Conservation (phyloP, 208 protist genomes). For the Acanthamoeba culbertsoni region DNA sequence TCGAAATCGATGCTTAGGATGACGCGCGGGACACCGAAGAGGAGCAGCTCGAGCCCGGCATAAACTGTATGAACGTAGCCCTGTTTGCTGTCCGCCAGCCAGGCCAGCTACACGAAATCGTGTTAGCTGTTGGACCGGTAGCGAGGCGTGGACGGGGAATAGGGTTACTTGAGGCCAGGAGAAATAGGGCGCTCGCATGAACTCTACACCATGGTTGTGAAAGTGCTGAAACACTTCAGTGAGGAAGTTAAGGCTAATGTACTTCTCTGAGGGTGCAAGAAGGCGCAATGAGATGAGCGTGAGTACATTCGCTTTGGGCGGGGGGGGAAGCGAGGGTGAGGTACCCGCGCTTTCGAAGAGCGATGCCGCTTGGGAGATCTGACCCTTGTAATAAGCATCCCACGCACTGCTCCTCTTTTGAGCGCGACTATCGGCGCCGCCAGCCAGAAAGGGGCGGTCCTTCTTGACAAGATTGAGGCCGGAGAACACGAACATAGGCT, state of each 20-base stretch:
- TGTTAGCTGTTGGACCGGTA: too few species aligned
- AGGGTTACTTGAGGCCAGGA: background rate
- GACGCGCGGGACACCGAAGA: background rate
- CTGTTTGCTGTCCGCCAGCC: background rate
- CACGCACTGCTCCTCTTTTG: background rate
- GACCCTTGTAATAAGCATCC: background rate
- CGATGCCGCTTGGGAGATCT: background rate
- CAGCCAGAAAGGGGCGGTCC: background rate
- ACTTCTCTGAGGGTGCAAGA: background rate
- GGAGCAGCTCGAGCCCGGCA: background rate
- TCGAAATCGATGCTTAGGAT: background rate
- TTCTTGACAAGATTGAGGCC: conserved; percentile 4
- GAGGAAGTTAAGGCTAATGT: background rate
- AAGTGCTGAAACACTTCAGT: background rate
- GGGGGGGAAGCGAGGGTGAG: background rate
- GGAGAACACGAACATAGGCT: background rate
- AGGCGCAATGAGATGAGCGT: background rate
- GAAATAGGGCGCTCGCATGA: conserved; percentile 10
- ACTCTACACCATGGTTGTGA: background rate
- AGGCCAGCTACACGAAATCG: too few species aligned
- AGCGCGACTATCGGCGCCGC: background rate
- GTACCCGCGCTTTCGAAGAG: background rate
- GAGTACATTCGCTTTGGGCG: background rate
- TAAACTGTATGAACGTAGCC: background rate
- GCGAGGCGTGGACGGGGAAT: too few species aligned